Percentiles rank a stretch among this genome's conserved stretches.
Conservation (phyloP, 768 basidiomycete genomes). For the Leccinum incarnatum region DNA sequence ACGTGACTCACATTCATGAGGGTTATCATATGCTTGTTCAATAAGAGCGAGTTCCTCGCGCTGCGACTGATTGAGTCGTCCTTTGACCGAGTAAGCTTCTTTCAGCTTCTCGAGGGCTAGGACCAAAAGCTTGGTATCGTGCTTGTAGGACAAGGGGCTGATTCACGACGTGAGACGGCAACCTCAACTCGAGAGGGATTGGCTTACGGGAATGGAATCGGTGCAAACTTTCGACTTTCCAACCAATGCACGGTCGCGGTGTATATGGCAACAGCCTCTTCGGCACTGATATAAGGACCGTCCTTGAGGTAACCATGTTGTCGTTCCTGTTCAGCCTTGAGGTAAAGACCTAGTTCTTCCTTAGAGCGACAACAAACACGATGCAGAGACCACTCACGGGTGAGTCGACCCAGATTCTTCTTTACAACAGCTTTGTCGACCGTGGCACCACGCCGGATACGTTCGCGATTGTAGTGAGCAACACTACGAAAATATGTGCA, state of each 20-base stretch:
- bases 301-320: conserved; percentile 99
- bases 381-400: conserved; percentile 53
- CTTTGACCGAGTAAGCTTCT: conserved; percentile 98
- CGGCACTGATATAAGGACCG: conserved; percentile 97
- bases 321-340: conserved; percentile 98
- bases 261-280: conserved; percentile 98
- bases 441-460: conserved; percentile 94
- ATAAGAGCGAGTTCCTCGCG: conserved; percentile 97
- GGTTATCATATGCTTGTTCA: conserved; percentile 99
- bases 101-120: conserved; percentile 97
- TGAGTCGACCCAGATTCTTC: conserved; percentile 98
- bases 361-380: not conserved
- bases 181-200: not conserved
- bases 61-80: conserved; percentile 95
- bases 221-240: conserved; percentile 95
- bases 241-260: conserved; percentile 99
- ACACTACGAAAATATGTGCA: conserved; percentile 46
- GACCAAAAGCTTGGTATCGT: conserved; percentile 96
- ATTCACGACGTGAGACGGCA: conserved; percentile 1
- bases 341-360: conserved; percentile 64
- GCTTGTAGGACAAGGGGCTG: conserved; percentile 95
- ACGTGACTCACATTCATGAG: conserved; percentile 79
- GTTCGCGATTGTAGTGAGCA: conserved; percentile 97
- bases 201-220: conserved; percentile 94
- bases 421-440: conserved; percentile 99